Evolutionary conservation across 495 filamentous ascomycete species (phyloP).

Genomic region (Penicillium ochrochloron): DNA sequence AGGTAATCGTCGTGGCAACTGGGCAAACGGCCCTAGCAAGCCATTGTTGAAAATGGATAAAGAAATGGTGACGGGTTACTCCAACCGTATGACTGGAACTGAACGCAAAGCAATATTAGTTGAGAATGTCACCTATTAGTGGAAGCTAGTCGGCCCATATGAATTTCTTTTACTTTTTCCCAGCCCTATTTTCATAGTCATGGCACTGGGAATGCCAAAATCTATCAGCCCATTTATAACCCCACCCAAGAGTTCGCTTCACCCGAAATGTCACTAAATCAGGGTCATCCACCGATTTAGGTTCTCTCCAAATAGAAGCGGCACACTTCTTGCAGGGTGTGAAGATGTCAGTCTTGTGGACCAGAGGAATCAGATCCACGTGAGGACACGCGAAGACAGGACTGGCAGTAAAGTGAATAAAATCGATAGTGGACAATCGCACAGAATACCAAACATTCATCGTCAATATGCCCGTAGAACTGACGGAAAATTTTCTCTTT

Average conservation of each 20-base stretch:
- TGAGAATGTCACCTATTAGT: not conserved
- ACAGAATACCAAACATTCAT: not conserved
- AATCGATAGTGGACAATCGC: not conserved
- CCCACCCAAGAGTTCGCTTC: not conserved
- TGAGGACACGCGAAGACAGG: slow-evolving; percentile 2
- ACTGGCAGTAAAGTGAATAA: not conserved
- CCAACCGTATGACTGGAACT: not conserved
- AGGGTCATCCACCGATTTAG: not conserved
- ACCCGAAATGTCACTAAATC: not conserved
- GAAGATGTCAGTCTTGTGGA: not conserved
- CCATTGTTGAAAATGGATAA: too few relatives aligned
- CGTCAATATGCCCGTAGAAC: not conserved
- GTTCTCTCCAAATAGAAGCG: not conserved
- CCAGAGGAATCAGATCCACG: not conserved
- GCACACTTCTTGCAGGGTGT: not conserved
- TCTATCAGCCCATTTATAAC: not conserved
- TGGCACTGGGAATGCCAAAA: not conserved
- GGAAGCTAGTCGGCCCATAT: not conserved
- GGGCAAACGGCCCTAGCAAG: too few relatives aligned
- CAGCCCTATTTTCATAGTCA: not conserved
- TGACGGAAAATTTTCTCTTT: not conserved
- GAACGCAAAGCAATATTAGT: not conserved
- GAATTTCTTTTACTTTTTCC: not conserved
- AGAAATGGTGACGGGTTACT: not conserved
- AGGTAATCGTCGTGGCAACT: too few relatives aligned